These are phyloP conservation scores for Adenanthera pavonina DNA, from an alignment of 306 rosid genomes.

Conservation along the genomic window DNA sequence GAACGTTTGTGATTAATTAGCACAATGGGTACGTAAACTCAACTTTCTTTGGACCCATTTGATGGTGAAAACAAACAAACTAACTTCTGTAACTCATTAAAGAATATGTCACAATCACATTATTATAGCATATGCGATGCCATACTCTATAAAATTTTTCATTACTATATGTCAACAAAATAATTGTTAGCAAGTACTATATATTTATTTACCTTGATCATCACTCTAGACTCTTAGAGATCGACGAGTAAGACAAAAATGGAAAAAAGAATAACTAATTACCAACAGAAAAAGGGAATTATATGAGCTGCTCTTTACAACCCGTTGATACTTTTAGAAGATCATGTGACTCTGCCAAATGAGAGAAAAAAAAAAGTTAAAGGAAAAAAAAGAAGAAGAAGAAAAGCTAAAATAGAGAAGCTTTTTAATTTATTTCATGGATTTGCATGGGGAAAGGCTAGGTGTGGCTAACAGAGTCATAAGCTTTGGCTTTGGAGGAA, in stretches of 20 bases:
- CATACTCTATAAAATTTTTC: too few relatives aligned
- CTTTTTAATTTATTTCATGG: slow-evolving; percentile 12
- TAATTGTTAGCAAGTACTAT: too few relatives aligned
- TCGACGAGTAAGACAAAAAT: not conserved
- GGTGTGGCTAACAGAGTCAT: not conserved
- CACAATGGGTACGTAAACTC: too few relatives aligned
- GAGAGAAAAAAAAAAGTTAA: not conserved
- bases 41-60: too few relatives aligned
- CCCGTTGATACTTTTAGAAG: not conserved
- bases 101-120: too few relatives aligned
- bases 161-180: too few relatives aligned
- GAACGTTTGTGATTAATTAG: too few relatives aligned
- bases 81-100: too few relatives aligned
- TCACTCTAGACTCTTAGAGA: not conserved
- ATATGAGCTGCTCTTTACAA: not conserved
- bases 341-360: slow-evolving; percentile 24
- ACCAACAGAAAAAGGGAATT: not conserved
- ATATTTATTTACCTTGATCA: too few relatives aligned
- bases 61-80: too few relatives aligned
- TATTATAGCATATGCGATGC: too few relatives aligned
- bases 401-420: not conserved
- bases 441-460: slow-evolving; percentile 29
- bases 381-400: not conserved
- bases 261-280: not conserved
- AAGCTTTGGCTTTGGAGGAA: not conserved